phyloP scores from a whole-genome alignment of 2,329 filamentous ascomycete genomes.

The Phialophora verrucosa region DNA sequence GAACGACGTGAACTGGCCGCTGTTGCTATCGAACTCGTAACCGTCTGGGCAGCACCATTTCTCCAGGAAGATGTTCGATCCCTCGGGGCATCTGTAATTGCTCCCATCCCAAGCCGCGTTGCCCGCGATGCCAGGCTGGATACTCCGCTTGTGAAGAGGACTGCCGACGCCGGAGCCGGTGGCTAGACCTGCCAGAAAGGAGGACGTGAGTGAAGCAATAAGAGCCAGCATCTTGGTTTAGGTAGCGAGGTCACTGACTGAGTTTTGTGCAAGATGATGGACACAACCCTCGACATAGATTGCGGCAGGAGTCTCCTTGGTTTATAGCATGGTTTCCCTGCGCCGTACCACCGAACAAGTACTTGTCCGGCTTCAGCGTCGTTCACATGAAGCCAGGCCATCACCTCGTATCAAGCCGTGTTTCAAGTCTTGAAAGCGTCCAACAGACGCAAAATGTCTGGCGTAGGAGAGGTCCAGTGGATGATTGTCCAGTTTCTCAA shows the following conservation, averaged over 20 bases:
- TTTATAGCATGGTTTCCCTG: background rate
- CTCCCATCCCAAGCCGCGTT: conserved; percentile 15
- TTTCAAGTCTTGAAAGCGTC: background rate
- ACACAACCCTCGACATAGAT: background rate
- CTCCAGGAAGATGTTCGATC: conserved; percentile 8
- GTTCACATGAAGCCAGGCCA: background rate
- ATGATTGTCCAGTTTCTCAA: background rate
- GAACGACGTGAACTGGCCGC: conserved; percentile 5
- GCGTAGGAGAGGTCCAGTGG: background rate
- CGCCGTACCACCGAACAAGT: background rate
- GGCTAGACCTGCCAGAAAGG: background rate
- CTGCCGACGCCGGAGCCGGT: background rate
- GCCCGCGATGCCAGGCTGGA: conserved; percentile 9
- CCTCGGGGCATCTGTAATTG: conserved; percentile 5
- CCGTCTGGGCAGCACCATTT: conserved; percentile 14
- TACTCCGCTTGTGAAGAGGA: conserved; percentile 3
- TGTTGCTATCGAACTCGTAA: conserved; percentile 4
- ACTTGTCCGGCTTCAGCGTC: background rate
- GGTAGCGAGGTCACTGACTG: background rate
- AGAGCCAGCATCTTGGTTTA: background rate
- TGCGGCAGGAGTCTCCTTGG: background rate
- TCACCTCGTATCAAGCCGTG: conserved; percentile 1
- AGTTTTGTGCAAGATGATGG: background rate
- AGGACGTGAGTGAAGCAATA: background rate
- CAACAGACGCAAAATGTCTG: background rate